Conservation (phyloP, 192 early-diverging fungal genomes). For the Coemansia reversa region DNA sequence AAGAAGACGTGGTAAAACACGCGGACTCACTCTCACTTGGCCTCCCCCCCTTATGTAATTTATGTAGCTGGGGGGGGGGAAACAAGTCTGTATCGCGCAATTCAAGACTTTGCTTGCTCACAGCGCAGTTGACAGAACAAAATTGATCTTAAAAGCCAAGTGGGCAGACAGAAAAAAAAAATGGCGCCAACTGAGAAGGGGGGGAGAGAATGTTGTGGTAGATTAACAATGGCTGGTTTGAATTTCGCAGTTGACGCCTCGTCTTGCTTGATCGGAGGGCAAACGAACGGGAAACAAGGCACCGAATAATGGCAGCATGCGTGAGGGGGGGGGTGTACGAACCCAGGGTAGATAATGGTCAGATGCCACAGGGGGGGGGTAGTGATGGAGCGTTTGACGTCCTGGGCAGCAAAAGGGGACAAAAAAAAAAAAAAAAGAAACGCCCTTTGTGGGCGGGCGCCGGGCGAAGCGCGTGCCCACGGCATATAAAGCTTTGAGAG, state of each 20-base stretch:
- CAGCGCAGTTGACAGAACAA: not conserved
- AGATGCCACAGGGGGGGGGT: not conserved
- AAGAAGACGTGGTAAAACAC: not conserved
- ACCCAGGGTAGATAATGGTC: not conserved
- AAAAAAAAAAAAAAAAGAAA: not conserved
- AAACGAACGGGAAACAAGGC: slow-evolving; percentile 5
- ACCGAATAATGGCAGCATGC: not conserved
- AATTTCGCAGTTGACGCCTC: slow-evolving; percentile 13
- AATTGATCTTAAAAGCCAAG: not conserved
- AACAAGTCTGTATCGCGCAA: not conserved
- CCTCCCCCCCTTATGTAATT: not conserved
- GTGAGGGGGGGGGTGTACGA: not conserved
- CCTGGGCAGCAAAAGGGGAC: slow-evolving; percentile 3
- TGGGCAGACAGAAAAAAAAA: not conserved
- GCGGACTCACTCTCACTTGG: not conserved
- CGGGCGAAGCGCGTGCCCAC: slow-evolving; percentile 18
- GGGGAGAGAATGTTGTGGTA: slow-evolving; percentile 3
- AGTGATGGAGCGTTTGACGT: slow-evolving; percentile 7
- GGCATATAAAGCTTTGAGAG: slow-evolving; percentile 10
- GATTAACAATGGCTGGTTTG: not conserved
- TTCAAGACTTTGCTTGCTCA: not conserved
- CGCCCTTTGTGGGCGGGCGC: not conserved
- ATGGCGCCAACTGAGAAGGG: not conserved
- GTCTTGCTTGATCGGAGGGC: slow-evolving; percentile 12
- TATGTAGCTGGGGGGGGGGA: not conserved